Conservation (phyloP, 2,329 filamentous ascomycete species). For the Calonectria leucothoes region DNA sequence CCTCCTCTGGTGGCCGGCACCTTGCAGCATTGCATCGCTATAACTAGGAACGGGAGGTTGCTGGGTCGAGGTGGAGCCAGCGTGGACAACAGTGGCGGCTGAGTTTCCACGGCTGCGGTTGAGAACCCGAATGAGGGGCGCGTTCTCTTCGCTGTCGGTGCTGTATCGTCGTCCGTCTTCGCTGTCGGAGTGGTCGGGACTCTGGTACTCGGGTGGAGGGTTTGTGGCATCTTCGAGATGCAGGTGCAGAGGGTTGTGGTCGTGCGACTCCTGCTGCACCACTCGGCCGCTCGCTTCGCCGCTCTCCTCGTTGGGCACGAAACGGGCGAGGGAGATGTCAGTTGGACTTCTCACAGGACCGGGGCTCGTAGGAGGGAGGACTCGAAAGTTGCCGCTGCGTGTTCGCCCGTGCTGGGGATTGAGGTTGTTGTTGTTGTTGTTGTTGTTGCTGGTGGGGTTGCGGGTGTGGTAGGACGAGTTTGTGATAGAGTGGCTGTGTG, state of each 20-base stretch:
- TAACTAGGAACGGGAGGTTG: constrained; percentile 84
- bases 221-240: constrained; percentile 67
- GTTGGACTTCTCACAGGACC: constrained; percentile 92
- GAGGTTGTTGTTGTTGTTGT: constrained; percentile 58
- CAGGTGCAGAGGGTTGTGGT: constrained; percentile 52
- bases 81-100: constrained; percentile 51
- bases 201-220: constrained; percentile 79
- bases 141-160: constrained; percentile 68
- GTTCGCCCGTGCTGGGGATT: constrained; percentile 78
- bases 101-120: constrained; percentile 65
- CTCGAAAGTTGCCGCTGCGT: constrained; percentile 81
- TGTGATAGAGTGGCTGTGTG: constrained; percentile 59
- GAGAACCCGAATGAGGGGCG: constrained; percentile 62
- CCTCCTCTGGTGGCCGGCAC: constrained; percentile 46
- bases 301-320: constrained; percentile 77
- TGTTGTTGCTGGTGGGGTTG: constrained; percentile 54
- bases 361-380: constrained; percentile 83
- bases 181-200: constrained; percentile 71
- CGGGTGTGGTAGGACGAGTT: constrained; percentile 53
- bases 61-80: constrained; percentile 35
- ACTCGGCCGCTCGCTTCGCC: constrained; percentile 66
- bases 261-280: constrained; percentile 41
- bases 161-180: constrained; percentile 69
- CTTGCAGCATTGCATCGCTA: constrained; percentile 76
- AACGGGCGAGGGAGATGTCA: constrained; percentile 92